These are phyloP conservation scores for Nemania diffusa DNA, from an alignment of 2,329 filamentous ascomycete species.

Conservation along the genomic window DNA sequence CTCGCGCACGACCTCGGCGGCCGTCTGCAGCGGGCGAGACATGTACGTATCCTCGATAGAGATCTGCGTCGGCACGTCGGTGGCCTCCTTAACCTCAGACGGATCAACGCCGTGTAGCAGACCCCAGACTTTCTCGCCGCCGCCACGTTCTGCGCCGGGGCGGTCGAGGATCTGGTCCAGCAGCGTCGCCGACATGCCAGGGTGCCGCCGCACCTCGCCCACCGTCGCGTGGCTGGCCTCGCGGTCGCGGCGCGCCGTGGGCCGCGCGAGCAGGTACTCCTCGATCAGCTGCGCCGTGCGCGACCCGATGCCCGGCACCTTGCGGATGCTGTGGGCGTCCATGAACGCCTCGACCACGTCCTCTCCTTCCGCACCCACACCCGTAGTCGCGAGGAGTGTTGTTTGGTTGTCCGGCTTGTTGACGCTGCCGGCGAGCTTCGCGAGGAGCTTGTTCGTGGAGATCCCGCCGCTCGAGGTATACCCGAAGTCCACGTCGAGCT, in stretches of 20 bases:
- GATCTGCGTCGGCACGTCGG: slow-evolving; percentile 83
- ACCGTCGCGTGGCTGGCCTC: slow-evolving; percentile 65
- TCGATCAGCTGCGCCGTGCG: slow-evolving; percentile 78
- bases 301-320: slow-evolving; percentile 86
- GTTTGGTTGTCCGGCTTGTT: slow-evolving; percentile 93
- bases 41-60: slow-evolving; percentile 94
- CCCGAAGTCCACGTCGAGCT: slow-evolving; percentile 78
- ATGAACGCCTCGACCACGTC: slow-evolving; percentile 73
- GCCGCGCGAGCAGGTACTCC: slow-evolving; percentile 59
- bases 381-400: slow-evolving; percentile 79
- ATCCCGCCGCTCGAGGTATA: slow-evolving; percentile 91
- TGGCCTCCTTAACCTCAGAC: slow-evolving; percentile 76
- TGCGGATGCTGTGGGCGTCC: slow-evolving; percentile 78
- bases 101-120: slow-evolving; percentile 85
- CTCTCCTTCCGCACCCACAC: slow-evolving; percentile 60
- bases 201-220: slow-evolving; percentile 69
- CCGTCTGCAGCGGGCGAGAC: slow-evolving; percentile 70
- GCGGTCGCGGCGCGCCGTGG: slow-evolving; percentile 49
- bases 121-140: slow-evolving; percentile 78
- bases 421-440: slow-evolving; percentile 84
- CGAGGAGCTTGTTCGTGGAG: slow-evolving; percentile 85
- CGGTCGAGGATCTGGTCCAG: slow-evolving; percentile 77
- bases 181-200: slow-evolving; percentile 69
- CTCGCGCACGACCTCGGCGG: slow-evolving; percentile 73
- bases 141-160: slow-evolving; percentile 75